phyloP scores from a whole-genome alignment of 768 basidiomycete genomes.

The Suillus bovinus region DNA sequence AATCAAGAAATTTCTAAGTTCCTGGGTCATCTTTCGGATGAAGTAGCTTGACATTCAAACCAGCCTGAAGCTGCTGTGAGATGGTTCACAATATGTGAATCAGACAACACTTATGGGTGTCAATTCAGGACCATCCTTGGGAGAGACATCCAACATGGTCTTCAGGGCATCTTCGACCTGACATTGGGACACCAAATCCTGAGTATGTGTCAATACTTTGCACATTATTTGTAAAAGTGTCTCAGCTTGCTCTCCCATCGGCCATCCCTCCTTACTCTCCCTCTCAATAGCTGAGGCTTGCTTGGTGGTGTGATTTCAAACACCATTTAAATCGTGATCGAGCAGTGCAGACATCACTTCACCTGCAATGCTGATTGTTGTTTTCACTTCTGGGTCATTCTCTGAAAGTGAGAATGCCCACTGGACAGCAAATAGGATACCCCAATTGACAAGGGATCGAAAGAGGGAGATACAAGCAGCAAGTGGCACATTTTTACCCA shows the following conservation, averaged over 20 bases:
- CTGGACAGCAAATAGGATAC: conserved; percentile 87
- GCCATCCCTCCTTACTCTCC: conserved; percentile 56
- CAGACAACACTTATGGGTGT: conserved; percentile 31
- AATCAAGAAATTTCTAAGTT: conserved; percentile 87
- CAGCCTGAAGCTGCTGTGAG: conserved; percentile 20
- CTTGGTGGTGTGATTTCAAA: conserved; percentile 81
- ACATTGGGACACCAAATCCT: conserved; percentile 85
- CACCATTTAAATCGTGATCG: conserved; percentile 89
- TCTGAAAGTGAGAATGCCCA: conserved; percentile 83
- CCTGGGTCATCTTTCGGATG: conserved; percentile 80
- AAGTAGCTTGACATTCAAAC: conserved; percentile 44
- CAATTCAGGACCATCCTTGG: conserved; percentile 38
- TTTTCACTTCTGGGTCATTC: conserved; percentile 45
- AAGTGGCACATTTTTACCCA: conserved; percentile 97
- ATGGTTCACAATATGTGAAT: conserved; percentile 9
- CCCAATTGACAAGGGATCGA: conserved; percentile 83
- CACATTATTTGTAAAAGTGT: conserved; percentile 81
- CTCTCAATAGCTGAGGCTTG: conserved; percentile 73
- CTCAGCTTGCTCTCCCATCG: conserved; percentile 62
- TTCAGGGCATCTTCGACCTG: conserved; percentile 88
- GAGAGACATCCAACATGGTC: conserved; percentile 78
- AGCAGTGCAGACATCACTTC: conserved; percentile 84
- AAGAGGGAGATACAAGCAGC: conserved; percentile 84
- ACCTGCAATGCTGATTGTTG: conserved; percentile 79
- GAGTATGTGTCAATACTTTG: conserved; percentile 73